Base-by-base conservation (phyloP, 495 filamentous ascomycete genomes). In the Lophiotrema nucula region DNA sequence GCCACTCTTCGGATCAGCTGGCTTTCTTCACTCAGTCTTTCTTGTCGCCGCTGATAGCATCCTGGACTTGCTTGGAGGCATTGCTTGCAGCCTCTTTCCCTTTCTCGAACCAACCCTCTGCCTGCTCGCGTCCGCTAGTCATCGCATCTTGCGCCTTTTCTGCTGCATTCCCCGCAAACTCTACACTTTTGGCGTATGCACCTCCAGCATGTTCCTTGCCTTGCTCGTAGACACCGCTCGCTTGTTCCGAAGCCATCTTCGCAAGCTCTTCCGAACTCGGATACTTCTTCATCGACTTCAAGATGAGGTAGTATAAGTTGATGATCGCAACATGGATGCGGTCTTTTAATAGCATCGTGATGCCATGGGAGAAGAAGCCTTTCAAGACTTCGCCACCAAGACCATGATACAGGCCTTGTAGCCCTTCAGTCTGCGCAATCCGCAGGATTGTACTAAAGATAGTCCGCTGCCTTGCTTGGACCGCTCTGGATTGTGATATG, bases 321-420 rank as follows among this genome's bases (percentile, higher is more conserved):
- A 95, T 77, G 54, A 96, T 82, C 16, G 83, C 62, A n/a, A 78
- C 72, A 60, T 96, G 90, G n/a, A 90, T 82, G 15, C 78, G 72
- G 49, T 95, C 88, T 71, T 96, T 96, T 24, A 88, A 81, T 45
- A 95, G 71, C 89, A 95, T 95, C n/a, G 90, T 90, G 23, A 89
- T 81, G 1, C 90, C 92, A 63, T 95, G 89, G 12, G 82, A 84
- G 69, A 96, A 85, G 69, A 96, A 95, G 0, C 87, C 88, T 67
- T 89, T 93, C 4, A 92, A 65, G 31, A 96, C 72, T 73, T 96
- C 89, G 8, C 82, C 88, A 4, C 73, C 73, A 0, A 96, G 72
- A 12, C 92, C 92, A 18, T 87, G 82, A 66, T 96, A 97, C 24
- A 97, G 70, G 0, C 82, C 87, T 2, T 67, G 63, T 6, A 86